Percentiles rank a stretch among this genome's conserved stretches.
These are phyloP conservation scores for Cordyceps fumosorosea DNA, from an alignment of 2,329 filamentous ascomycete genomes.

Conservation along the genomic window DNA sequence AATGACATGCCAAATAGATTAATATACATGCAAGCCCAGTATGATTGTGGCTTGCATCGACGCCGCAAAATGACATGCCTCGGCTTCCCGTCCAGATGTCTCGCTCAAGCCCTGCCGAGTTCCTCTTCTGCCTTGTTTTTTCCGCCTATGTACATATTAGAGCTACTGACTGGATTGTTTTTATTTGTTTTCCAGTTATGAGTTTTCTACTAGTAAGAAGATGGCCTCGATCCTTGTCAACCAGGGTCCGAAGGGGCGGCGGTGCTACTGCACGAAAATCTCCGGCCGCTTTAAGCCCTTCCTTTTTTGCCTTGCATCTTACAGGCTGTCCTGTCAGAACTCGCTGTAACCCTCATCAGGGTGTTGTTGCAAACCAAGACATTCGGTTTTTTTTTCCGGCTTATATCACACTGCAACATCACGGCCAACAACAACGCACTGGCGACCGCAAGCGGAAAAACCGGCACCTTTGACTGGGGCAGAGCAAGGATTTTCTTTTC, in stretches of 20 bases:
- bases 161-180: too few relatives aligned
- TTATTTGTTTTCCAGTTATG: too few relatives aligned
- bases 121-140: background rate
- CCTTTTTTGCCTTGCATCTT: background rate
- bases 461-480: too few relatives aligned
- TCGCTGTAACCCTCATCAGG: background rate
- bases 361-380: background rate
- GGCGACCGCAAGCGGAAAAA: too few relatives aligned
- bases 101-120: background rate
- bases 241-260: background rate
- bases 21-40: background rate
- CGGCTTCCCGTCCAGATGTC: background rate
- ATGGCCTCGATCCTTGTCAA: background rate
- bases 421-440: too few relatives aligned
- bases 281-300: constrained; percentile 1
- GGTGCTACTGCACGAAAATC: background rate
- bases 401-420: too few relatives aligned
- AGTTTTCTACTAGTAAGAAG: too few relatives aligned
- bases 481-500: too few relatives aligned
- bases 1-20: background rate
- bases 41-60: background rate
- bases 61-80: background rate
- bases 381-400: too few relatives aligned
- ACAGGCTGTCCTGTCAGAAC: background rate
- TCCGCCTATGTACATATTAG: too few relatives aligned